Evolutionary conservation across 345 rosid species (phyloP), one percentile per base, ranked within the genome.

Genomic region (Eutrema japonicum): DNA sequence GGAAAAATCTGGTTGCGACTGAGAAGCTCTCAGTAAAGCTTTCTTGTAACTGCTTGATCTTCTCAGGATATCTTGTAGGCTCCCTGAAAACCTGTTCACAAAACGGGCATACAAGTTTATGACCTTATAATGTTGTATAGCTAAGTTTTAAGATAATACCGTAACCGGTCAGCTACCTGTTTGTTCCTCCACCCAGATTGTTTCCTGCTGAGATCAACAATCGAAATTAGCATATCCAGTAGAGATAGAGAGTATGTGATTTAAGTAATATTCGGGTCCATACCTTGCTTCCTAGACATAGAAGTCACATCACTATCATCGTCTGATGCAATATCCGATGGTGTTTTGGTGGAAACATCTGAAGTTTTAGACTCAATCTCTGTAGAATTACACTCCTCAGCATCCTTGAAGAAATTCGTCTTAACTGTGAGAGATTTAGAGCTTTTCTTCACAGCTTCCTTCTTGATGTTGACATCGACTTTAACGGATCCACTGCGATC

Each of bases 321-420:
- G 66, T 80, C 87, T 18, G 86, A 65, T 36, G 86, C 82, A 68
- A 54, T 68, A 71, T 81, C 72, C 0, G 85, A 85, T 52, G 92
- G 96, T 58, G 95, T 71, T 83, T 82, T 81, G 49, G 87, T 83
- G 73, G 88, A 85, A 29, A 78, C 64, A 77, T 81, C 79, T n/a
- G 92, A 85, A 66, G 74, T 57, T 51, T 70, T 78, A 38, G 51
- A 41, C 64, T 69, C 77, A 47, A 58, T 79, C 8, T 78, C 87
- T 36, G 69, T 70, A 49, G 85, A 83, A 64, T 80, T 68, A 73
- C 56, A 81, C 27, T 66, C 61, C 68, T 66, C 83, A 35, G 83
- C 80, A 71, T 74, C 86, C 64, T 71, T 72, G 49, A 41, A 73
- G 52, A 56, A 58, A 64, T 70, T 76, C 13, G 18, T 51, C 51